These are phyloP conservation scores for Rasamsonia emersonii DNA, from an alignment of 2,329 filamentous ascomycete species.

Conservation along the genomic window DNA sequence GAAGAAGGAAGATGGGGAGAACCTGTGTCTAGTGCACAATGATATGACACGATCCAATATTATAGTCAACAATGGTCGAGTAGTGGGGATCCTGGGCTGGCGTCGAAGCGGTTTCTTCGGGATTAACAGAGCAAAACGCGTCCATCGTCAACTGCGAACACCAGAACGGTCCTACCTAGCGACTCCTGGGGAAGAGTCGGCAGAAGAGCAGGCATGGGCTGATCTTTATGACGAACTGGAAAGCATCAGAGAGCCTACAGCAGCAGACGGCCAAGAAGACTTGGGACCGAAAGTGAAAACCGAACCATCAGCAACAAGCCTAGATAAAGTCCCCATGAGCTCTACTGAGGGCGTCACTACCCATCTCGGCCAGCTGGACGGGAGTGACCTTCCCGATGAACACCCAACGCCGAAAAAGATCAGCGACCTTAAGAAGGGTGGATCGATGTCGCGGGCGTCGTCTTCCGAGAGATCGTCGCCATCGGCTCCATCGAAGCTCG, in stretches of 20 bases:
- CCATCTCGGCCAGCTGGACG: constrained; percentile 19
- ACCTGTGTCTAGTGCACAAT: constrained; percentile 28
- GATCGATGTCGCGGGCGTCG: constrained; percentile 27
- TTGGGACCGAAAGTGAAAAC: constrained; percentile 24
- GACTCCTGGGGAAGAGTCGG: constrained; percentile 8
- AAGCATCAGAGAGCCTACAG: constrained; percentile 8
- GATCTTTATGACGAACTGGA: constrained; percentile 28
- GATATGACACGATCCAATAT: constrained; percentile 29
- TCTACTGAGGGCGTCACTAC: constrained; percentile 14
- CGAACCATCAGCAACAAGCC: constrained; percentile 19
- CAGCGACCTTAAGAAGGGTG: constrained; percentile 31
- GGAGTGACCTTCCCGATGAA: constrained; percentile 15
- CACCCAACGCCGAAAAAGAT: constrained; percentile 32
- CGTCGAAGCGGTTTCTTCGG: constrained; percentile 33
- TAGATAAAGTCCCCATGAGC: constrained; percentile 22
- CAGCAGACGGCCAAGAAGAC: constrained; percentile 11
- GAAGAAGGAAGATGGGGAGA: constrained; percentile 16
- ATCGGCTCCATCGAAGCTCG: constrained; percentile 25
- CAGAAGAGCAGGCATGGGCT: constrained; percentile 20
- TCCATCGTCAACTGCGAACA: constrained; percentile 26
- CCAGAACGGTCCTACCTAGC: constrained; percentile 12
- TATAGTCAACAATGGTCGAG: constrained; percentile 26
- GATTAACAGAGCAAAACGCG: constrained; percentile 20
- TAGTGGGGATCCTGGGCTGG: constrained; percentile 33
- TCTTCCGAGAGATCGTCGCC: constrained; percentile 32